These are phyloP conservation scores for Diaporthe eres DNA, from an alignment of 2,329 filamentous ascomycete species.

Conservation along the genomic window DNA sequence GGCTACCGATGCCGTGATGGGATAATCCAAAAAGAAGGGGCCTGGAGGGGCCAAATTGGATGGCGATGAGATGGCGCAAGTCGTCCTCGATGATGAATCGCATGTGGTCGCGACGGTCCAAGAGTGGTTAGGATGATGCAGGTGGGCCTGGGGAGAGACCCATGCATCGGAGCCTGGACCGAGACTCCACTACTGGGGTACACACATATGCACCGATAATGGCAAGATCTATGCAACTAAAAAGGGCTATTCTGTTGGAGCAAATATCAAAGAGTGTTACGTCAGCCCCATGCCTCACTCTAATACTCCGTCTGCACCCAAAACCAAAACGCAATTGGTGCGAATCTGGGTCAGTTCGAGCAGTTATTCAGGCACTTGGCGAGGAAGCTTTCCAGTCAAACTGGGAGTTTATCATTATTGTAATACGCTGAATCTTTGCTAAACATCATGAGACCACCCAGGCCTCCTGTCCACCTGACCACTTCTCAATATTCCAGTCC, in stretches of 20 bases:
- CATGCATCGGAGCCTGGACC: not conserved
- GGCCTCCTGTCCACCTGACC: not conserved
- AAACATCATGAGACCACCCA: not conserved
- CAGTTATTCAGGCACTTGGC: not conserved
- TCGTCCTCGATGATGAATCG: conserved; percentile 17
- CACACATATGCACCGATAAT: not conserved
- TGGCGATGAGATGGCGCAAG: conserved; percentile 2
- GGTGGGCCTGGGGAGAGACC: conserved; percentile 13
- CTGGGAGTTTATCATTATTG: not conserved
- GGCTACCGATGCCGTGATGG: not conserved
- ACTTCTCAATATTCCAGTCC: not conserved
- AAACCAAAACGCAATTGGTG: not conserved
- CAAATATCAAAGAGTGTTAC: not conserved
- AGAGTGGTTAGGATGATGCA: conserved; percentile 31
- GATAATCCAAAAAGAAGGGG: not conserved
- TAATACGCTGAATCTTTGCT: not conserved
- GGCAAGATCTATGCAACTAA: conserved; percentile 7
- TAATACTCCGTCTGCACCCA: not conserved
- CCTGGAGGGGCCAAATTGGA: not conserved
- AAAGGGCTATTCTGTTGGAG: not conserved
- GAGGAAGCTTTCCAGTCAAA: not conserved
- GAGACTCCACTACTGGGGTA: conserved; percentile 2
- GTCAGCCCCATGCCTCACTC: not conserved
- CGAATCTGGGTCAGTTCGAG: not conserved
- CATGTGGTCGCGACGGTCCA: conserved; percentile 23